phyloP scores from a whole-genome alignment of 2,329 filamentous ascomycete species.

The Microdochium trichocladiopsis region DNA sequence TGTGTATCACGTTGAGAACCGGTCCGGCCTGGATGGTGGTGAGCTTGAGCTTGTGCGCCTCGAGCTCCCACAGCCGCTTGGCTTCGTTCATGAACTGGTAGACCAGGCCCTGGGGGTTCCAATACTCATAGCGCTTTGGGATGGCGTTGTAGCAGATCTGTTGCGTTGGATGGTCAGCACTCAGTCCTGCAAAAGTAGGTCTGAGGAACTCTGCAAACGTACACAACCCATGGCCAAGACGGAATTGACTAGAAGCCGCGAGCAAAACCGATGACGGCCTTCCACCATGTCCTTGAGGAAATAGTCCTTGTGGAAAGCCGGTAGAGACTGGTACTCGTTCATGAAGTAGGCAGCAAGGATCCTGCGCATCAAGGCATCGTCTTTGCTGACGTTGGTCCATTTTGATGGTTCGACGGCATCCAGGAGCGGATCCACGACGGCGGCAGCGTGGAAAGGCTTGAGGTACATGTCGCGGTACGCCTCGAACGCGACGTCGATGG shows the following conservation, averaged over 20 bases:
- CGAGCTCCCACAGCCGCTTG: conserved; percentile 24
- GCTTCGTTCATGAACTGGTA: conserved; percentile 28
- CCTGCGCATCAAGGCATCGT: conserved; percentile 26
- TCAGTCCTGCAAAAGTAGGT: neutral
- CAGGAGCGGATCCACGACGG: conserved; percentile 24
- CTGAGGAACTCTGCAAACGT: conserved; percentile 7
- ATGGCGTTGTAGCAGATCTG: conserved; percentile 20
- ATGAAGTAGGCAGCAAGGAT: conserved; percentile 18
- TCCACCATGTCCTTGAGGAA: conserved; percentile 30
- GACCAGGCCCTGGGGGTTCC: conserved; percentile 23
- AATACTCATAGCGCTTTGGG: conserved; percentile 20
- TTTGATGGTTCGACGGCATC: conserved; percentile 17
- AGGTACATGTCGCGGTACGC: conserved; percentile 15
- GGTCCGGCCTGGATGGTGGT: conserved; percentile 25
- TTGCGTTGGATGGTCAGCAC: neutral
- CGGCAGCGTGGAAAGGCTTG: conserved; percentile 28
- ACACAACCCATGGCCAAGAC: conserved; percentile 28
- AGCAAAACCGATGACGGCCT: conserved; percentile 24
- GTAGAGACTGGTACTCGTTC: conserved; percentile 27
- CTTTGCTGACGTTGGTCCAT: conserved; percentile 27
- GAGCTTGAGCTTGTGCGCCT: conserved; percentile 15
- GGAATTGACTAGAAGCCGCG: conserved; percentile 29
- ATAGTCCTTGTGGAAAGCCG: conserved; percentile 28
- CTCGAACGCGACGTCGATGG: conserved; percentile 2
- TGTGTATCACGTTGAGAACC: conserved; percentile 20